Conservation (phyloP, 192 early-diverging fungal species). For the Coemansia sp. region DNA sequence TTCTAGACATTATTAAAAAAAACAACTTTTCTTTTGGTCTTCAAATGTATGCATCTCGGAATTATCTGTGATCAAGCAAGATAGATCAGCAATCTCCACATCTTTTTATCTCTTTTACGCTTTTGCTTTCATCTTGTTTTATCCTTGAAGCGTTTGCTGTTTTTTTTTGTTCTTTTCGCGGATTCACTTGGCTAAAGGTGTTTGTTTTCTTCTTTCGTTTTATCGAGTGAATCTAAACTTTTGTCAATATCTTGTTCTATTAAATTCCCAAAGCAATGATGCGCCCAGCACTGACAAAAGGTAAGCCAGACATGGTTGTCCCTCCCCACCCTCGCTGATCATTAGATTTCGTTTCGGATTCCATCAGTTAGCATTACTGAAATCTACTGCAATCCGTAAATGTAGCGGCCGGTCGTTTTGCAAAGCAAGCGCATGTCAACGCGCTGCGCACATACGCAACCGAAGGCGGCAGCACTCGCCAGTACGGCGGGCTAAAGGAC, state of each 20-base stretch:
- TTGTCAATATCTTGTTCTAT: background rate
- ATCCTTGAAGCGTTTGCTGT: background rate
- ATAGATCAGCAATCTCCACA: background rate
- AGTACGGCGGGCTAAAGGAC: conserved; percentile 77
- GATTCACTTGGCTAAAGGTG: background rate
- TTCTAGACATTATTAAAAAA: background rate
- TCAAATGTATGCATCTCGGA: background rate
- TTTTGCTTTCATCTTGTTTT: background rate
- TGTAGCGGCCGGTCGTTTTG: background rate
- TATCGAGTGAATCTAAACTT: conserved; percentile 1
- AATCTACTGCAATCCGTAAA: background rate
- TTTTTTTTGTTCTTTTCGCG: background rate
- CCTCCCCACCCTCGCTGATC: background rate
- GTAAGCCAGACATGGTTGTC: background rate
- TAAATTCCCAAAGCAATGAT: conserved; percentile 16
- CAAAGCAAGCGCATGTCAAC: background rate
- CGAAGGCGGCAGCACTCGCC: conserved; percentile 28
- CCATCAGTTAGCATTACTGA: background rate
- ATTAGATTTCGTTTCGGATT: background rate
- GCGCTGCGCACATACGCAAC: conserved; percentile 27
- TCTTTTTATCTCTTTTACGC: background rate
- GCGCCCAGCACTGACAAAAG: conserved; percentile 16
- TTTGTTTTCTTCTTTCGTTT: conserved; percentile 13
- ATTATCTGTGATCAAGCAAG: too few species aligned
- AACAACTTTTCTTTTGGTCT: background rate